Evolutionary conservation across 1,284 basidiomycete species (phyloP), one percentile per base, ranked within the genome.

Genomic region (Mycosarcoma maydis): DNA sequence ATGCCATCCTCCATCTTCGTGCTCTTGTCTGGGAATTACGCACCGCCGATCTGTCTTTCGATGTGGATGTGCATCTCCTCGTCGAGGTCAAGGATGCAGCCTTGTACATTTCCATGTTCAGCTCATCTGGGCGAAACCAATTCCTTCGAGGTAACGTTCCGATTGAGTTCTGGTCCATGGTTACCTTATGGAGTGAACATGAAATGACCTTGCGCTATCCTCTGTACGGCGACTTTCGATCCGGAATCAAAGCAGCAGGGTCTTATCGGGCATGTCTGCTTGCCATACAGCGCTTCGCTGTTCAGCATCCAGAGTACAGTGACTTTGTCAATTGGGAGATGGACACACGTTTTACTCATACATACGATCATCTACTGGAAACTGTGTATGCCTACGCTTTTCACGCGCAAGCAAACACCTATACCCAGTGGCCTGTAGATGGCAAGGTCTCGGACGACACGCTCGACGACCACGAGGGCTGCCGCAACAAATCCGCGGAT

Each of bases 261-360:
- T 60, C 57, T 17, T 60, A 60, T 40, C 49, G 57, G 3, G 57
- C 49, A n/a, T 60, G 57, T 27, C n/a, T 60, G 11, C 57, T 60
- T 3, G 32, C 57, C 1, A 22, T 60, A 13, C 57, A 60, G 17
- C 50, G 57, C 20, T 60, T 60, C 8, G 44, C 57, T 6, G 49
- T 39, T 6, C 14, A 60, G 27, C 57, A 60, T 32, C 39, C 50
- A 6, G 50, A 60, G 11, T 60, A 60, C 20, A 40, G 40, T 10
- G 29, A 16, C 9, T 8, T 60, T 2, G 17, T 60, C 39, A 60
- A 60, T 13, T 60, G 57, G 57, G 57, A 60, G 34, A 46, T 60
- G 33, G 57, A 60, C n/a, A 53, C 50, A 2, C 49, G 57, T 16
- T 60, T 60, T 40, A 60, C 57, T 8, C 45, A 60, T 24, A 53